Conservation (phyloP, 345 rosid species). For the Ceriops tagal region DNA sequence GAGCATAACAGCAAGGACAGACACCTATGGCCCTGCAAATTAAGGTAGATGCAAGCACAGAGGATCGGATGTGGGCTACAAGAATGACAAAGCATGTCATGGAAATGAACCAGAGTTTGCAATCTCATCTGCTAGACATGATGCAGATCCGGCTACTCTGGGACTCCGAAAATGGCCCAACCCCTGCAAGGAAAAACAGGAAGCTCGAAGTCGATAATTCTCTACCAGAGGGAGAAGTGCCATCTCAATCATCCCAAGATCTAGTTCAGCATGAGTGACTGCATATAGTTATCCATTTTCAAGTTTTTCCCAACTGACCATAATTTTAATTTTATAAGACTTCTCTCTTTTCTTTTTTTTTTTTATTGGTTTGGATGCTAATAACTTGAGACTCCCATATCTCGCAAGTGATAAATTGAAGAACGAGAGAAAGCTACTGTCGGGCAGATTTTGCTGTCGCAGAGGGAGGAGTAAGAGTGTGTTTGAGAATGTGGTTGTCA, state of each 20-base stretch:
- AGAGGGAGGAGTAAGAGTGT: no score
- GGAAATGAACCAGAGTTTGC: conserved; percentile 46
- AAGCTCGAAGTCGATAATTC: conserved; percentile 21
- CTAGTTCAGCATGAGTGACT: background rate
- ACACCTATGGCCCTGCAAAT: conserved; percentile 38
- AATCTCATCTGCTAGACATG: conserved; percentile 41
- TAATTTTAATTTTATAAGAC: no score
- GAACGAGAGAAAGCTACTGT: no score
- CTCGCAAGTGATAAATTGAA: no score
- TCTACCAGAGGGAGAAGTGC: background rate
- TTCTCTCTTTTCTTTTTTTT: no score
- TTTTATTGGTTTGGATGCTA: no score
- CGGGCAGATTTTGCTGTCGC: no score
- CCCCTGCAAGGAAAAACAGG: conserved; percentile 19
- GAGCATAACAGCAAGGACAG: conserved; percentile 27
- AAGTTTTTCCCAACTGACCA: no score
- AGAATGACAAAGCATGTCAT: conserved; percentile 45
- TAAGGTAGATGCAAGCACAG: conserved; percentile 35
- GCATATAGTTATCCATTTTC: no score
- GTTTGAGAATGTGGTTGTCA: no score
- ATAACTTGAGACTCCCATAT: no score
- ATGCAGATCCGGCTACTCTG: conserved; percentile 32
- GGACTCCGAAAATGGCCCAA: conserved; percentile 5
- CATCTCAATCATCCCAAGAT: conserved; percentile 10
- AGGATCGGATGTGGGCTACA: conserved; percentile 32